Evolutionary conservation across 1,284 basidiomycete genomes (phyloP), one percentile per base, ranked within the genome.

Genomic region (Omphalotus olearius): DNA sequence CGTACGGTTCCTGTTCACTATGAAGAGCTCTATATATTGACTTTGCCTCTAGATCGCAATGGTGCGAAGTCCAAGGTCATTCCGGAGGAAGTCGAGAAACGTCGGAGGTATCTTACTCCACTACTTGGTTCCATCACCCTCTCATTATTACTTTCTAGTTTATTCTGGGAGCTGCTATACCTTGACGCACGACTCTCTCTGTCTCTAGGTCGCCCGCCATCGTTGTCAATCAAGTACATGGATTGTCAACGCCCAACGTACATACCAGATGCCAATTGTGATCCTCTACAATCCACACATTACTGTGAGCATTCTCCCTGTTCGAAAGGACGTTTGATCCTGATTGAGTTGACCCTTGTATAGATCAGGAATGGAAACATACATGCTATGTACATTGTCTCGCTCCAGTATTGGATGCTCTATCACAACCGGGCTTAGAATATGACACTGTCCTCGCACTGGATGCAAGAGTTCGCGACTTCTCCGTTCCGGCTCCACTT

Each of bases 321-420:
- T 3, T 37, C 33, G 14, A 26, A 26, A 37, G 49, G 37, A n/a
- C 51, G 47, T 42, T 25, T 47, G 30, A 14, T 42, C 53, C 33
- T 46, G 17, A 33, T 50, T 23, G 44, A 14, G 38, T 33, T 25
- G n/a, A 35, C 20, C 7, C 41, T 30, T 40, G 16, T 38, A 10
- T 51, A 83, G 81, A 80, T 60, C 75, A 75, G 60, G 75, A 79
- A 60, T 84, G 82, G 82, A 84, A 83, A 60, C 81, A 83, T 56
- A 70, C 73, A 0, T 84, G 78, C 57, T 75, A 77, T 48, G 68
- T 73, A 9, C 69, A 77, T 41, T 82, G 79, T 53, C 71, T 82
- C 30, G 76, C 74, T 36, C 71, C 80, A 7, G 75, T 83, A 6
- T 73, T 83, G 40, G 80, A 84, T 56, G 74, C 79, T 45, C 79